Conservation (phyloP, 2,329 filamentous ascomycete species). For the Exophiala spinifera region DNA sequence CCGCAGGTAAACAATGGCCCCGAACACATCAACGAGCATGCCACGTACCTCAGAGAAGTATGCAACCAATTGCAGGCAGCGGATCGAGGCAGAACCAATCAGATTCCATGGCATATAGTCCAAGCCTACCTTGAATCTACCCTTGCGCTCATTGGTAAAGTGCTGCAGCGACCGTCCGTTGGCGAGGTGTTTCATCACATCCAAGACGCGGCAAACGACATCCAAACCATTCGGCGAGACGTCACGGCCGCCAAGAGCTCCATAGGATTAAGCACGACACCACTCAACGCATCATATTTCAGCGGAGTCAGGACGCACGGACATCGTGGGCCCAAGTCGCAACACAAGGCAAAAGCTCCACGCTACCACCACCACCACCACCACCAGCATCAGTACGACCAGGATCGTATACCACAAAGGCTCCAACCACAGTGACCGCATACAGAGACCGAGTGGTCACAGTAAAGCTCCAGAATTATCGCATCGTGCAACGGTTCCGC, state of each 20-base stretch:
- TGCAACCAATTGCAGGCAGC: conserved; percentile 5
- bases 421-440: not conserved
- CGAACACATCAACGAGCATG: conserved; percentile 14
- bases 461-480: not conserved
- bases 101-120: conserved; percentile 6
- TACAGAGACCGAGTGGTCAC: conserved; percentile 1
- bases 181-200: conserved; percentile 1
- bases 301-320: conserved; percentile 1
- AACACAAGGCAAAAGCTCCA: conserved; percentile 5
- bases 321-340: conserved; percentile 12
- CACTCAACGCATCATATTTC: conserved; percentile 1
- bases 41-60: conserved; percentile 12
- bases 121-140: conserved; percentile 4
- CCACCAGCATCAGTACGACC: too few species aligned
- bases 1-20: conserved; percentile 12
- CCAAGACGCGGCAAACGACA: conserved; percentile 6
- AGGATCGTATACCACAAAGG: not conserved
- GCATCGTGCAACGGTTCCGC: not conserved
- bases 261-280: conserved; percentile 4
- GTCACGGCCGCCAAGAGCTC: conserved; percentile 8
- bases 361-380: not conserved
- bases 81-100: conserved; percentile 9
- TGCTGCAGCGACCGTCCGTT: conserved; percentile 5
- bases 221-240: conserved; percentile 9
- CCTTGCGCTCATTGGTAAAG: conserved; percentile 7